Evolutionary conservation across 2,329 filamentous ascomycete genomes (phyloP).

Genomic region (Paracamarosporium sp.): DNA sequence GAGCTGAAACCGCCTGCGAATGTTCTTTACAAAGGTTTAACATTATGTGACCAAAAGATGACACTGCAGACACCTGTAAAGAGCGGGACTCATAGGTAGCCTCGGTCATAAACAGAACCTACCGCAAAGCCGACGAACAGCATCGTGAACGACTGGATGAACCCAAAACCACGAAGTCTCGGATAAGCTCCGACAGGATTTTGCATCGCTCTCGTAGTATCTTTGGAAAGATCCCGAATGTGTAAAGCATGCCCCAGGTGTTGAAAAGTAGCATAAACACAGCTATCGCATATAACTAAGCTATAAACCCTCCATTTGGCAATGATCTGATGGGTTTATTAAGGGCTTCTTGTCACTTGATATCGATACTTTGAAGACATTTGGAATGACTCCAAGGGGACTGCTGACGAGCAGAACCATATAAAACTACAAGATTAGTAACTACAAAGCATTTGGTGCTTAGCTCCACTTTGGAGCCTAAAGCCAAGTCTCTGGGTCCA

Average conservation of each 20-base stretch:
- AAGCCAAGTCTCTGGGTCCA: no score
- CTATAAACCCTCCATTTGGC: conserved; percentile 37
- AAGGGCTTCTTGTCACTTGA: no score
- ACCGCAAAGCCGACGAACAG: conserved; percentile 27
- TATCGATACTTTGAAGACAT: no score
- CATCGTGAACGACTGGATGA: conserved; percentile 40
- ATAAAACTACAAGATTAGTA: no score
- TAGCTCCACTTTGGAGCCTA: no score
- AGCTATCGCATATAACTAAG: conserved; percentile 51
- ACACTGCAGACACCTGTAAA: no score
- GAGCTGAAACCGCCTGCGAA: no score
- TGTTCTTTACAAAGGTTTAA: no score
- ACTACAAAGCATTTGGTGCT: no score
- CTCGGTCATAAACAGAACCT: conserved; percentile 50
- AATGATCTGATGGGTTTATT: background rate
- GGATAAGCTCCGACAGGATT: conserved; percentile 29
- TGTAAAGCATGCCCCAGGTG: conserved; percentile 43
- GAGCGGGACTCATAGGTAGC: conserved; percentile 29
- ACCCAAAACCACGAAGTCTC: conserved; percentile 43
- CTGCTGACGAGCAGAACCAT: no score
- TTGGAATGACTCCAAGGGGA: no score
- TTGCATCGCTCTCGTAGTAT: conserved; percentile 28
- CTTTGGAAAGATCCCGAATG: conserved; percentile 39
- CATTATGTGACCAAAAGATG: no score
- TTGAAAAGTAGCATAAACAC: conserved; percentile 51